Evolutionary conservation across 129 eudicot genomes (phyloP).

Genomic region (Ambrosia artemisiifolia): DNA sequence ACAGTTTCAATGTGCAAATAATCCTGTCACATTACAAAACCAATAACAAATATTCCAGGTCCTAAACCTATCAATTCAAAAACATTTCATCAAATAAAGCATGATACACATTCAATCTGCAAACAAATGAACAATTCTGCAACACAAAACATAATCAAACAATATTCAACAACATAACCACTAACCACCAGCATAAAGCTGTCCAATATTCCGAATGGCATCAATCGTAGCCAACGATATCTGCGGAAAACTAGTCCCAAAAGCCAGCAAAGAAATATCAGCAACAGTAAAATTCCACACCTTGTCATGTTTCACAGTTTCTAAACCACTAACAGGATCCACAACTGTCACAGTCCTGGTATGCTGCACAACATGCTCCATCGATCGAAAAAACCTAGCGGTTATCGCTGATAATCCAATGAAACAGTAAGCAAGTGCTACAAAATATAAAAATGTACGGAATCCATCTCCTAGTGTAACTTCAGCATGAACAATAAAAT

Average conservation of each 20-base stretch:
- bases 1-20: background rate
- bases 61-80: no score
- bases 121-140: no score
- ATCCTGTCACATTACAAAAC: background rate
- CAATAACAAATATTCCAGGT: no score
- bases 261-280: slow-evolving; percentile 79
- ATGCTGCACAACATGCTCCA: slow-evolving; percentile 90
- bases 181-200: slow-evolving; percentile 84
- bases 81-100: no score
- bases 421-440: slow-evolving; percentile 79
- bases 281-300: slow-evolving; percentile 92
- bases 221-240: slow-evolving; percentile 89
- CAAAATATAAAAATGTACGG: slow-evolving; percentile 57
- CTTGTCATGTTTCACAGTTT: slow-evolving; percentile 47
- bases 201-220: slow-evolving; percentile 69
- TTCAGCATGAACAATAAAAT: slow-evolving; percentile 51
- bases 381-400: slow-evolving; percentile 72
- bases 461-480: slow-evolving; percentile 47
- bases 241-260: slow-evolving; percentile 98
- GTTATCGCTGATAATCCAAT: slow-evolving; percentile 86
- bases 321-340: slow-evolving; percentile 45
- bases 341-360: slow-evolving; percentile 51
- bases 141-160: background rate
- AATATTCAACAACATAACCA: background rate
- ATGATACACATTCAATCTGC: no score